Evolutionary conservation across 164 flowering plant genomes (phyloP), one percentile per base, ranked within the genome.

Genomic region (Aristolochia contorta): DNA sequence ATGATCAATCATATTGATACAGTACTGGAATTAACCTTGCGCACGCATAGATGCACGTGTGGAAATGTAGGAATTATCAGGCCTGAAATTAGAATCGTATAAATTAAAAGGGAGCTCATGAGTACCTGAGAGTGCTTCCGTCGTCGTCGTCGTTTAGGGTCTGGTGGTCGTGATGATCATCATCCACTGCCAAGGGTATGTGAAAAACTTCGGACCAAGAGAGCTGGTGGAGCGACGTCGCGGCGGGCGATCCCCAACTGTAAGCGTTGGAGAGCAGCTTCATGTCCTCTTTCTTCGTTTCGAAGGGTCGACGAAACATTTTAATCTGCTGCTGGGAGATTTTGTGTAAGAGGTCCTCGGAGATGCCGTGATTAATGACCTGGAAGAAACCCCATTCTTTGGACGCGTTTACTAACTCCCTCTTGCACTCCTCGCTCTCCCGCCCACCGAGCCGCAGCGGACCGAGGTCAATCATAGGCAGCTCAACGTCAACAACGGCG

Each of bases 191-290:
- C 52, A 91, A 59, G 18, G 87, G 89, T 16, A 91, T 77, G 63
- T 91, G 97, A 60, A 86, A 91, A 6, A 96, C 96, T 67, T 91
- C 97, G 0, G 92, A 83, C 97, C 97, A 91, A 0, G 94, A 80
- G 9, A 91, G 60, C 65, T 88, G 91, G 33, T 50, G 23, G 15
- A 85, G 67, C 47, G 77, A 72, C 1, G 89, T 83, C 9, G 96
- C 89, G 0, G 77, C 41, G 0, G 94, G 92, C 0, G 96, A 67
- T 0, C 96, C 97, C 92, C 96, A 91, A 2, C 96, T 79, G 63
- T 91, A 91, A 56, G 79, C 78, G 1, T 86, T 90, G 65, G 67
- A 41, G 47, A 63, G 66, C n/a, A n/a, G n/a, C 68, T 74, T 72
- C 50, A 72, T 69, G 13, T 45, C 61, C 3, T 59, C 48, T 71